Evolutionary conservation across 176 grass and related monocot genomes (phyloP).

Genomic region (Triticum monococcum): DNA sequence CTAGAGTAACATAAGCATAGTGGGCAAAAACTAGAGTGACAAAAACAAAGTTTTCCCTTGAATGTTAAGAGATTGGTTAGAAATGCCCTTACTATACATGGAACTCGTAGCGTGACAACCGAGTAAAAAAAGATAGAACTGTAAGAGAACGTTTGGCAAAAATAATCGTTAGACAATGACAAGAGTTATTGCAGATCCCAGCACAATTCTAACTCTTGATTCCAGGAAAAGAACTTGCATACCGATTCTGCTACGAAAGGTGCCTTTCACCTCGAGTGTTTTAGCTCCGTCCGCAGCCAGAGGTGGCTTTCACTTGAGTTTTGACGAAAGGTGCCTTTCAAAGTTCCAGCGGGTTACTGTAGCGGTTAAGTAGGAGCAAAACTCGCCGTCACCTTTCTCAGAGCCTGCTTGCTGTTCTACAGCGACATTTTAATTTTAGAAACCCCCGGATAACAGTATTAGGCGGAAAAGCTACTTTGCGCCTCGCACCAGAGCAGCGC

Average conservation of each 20-base stretch:
- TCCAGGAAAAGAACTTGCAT: background rate
- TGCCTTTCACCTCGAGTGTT: background rate
- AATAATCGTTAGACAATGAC: background rate
- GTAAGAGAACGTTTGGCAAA: background rate
- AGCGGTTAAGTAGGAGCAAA: background rate
- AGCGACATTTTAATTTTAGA: background rate
- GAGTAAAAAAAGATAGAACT: background rate
- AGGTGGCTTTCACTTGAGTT: background rate
- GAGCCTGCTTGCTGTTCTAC: background rate
- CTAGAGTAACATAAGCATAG: too few relatives aligned
- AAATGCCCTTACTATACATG: background rate
- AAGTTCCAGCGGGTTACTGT: background rate
- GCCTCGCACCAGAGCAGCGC: background rate
- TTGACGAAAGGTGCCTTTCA: background rate
- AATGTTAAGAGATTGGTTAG: too few relatives aligned
- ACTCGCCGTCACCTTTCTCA: background rate
- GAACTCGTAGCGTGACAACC: background rate
- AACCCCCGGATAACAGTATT: background rate
- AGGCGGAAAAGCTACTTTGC: background rate
- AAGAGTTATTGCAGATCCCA: background rate
- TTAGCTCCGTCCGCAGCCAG: background rate
- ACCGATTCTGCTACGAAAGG: background rate
- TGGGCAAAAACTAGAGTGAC: too few relatives aligned
- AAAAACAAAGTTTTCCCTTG: too few relatives aligned
- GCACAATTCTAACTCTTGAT: constrained; percentile 7